Base-by-base conservation (phyloP, 495 filamentous ascomycete species). In the Aspergillus kassunensis region DNA sequence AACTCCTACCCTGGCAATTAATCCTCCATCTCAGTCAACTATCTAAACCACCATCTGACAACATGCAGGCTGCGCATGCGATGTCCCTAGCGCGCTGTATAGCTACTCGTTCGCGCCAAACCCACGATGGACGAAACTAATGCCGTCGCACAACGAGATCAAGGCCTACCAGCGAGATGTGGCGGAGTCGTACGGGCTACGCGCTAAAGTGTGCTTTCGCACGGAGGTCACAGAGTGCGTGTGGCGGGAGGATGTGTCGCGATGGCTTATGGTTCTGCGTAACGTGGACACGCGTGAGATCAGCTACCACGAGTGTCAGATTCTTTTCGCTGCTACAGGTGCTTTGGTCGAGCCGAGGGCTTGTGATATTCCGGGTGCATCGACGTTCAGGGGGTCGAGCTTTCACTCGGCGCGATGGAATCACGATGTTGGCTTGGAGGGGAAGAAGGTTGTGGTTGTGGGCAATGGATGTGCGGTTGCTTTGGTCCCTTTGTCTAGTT, bases 341-440 rank as follows among this genome's bases (percentile, higher is more conserved):
- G 60, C 8, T 4, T 60, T 81, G 2, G 71, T 70, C 0, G 60
- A 72, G 24, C 79, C 79, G 4, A 73, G 74, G 19, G 52, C 63
- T 6, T 70, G 65, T 31, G 77, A 80, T 41, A 74, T 82, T 18
- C 65, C 76, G 8, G 74, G 71, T 7, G 59, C 73, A 15, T 55
- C 73, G 2, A 51, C 39, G 7, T 84, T 82, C 59, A 40, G 78
- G 27, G 83, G 81, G 16, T 51, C 54, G 4, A 55, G 84, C 5
- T 74, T 85, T 49, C 82, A 87, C 52, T 82, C 78, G 0, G 81
- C 82, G 2, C 65, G 68, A 40, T 87, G 82, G 83, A 72, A 81
- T 29, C 68, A 77, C 41, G 55, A 65, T 15, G 80, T 84, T 18
- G 67, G 80, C 48, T 73, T 78, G 53, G 48, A 71, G n/a, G 74